phyloP scores from a whole-genome alignment of 495 filamentous ascomycete species.

The Penicillium daleae region DNA sequence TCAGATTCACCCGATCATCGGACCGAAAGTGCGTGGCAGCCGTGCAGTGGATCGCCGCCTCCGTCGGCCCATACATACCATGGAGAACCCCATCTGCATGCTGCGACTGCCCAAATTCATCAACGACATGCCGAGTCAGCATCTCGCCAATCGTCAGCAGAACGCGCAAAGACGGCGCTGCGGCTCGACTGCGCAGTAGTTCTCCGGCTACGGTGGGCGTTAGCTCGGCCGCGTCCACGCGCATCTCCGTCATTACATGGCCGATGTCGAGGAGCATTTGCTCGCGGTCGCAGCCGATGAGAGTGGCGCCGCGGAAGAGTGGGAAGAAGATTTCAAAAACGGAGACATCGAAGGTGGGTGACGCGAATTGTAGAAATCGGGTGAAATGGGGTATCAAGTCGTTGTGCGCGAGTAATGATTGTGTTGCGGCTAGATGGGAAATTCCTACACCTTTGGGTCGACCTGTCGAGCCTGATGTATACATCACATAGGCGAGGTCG shows the following conservation, averaged over 20 bases:
- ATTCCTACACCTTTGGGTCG: constrained; percentile 82
- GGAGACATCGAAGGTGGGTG: constrained; percentile 86
- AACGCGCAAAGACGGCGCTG: constrained; percentile 63
- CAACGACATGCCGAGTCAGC: constrained; percentile 71
- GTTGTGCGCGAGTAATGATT: constrained; percentile 77
- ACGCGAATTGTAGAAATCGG: constrained; percentile 84
- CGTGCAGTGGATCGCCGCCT: constrained; percentile 80
- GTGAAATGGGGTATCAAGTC: constrained; percentile 69
- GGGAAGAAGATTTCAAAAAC: constrained; percentile 91
- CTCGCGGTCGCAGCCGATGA: constrained; percentile 67
- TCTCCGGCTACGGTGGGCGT: constrained; percentile 80
- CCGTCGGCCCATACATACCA: constrained; percentile 88
- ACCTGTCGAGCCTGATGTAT: constrained; percentile 89
- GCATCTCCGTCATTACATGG: constrained; percentile 60
- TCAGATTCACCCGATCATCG: constrained; percentile 60
- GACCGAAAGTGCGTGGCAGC: constrained; percentile 51
- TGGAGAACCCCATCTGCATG: constrained; percentile 59
- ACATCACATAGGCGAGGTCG: constrained; percentile 84
- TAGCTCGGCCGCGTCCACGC: constrained; percentile 79
- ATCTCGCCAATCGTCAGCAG: constrained; percentile 88
- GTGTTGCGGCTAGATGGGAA: constrained; percentile 75
- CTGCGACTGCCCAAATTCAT: constrained; percentile 65
- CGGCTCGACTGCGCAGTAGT: constrained; percentile 61
- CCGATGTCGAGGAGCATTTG: constrained; percentile 72
- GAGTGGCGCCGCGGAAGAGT: constrained; percentile 66